A percentile compares a stretch with the other conserved stretches of the same genome.
Evolutionary conservation across 2,329 filamentous ascomycete species (phyloP).

Genomic region (Tolypocladium tropicale): DNA sequence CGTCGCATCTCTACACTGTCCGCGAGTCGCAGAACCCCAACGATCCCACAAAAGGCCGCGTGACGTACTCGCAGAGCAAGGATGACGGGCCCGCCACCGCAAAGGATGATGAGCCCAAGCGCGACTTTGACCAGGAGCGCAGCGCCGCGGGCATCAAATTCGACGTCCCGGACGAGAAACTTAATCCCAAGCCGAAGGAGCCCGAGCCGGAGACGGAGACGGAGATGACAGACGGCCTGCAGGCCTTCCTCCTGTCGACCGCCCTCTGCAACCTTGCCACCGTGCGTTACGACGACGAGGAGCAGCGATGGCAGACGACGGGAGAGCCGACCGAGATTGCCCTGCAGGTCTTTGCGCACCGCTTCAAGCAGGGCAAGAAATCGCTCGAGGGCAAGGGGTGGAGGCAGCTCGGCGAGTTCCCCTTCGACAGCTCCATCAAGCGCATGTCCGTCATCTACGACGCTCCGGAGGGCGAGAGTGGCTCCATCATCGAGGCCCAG

Average conservation of each 20-base stretch:
- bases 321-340: conserved; percentile 69
- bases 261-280: conserved; percentile 58
- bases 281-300: conserved; percentile 43
- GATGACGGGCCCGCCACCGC: conserved; percentile 20
- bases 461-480: conserved; percentile 28
- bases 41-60: conserved; percentile 48
- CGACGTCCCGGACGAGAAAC: conserved; percentile 49
- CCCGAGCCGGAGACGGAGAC: conserved; percentile 26
- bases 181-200: conserved; percentile 24
- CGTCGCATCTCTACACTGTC: conserved; percentile 47
- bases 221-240: conserved; percentile 38
- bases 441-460: conserved; percentile 70
- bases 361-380: conserved; percentile 52
- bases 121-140: conserved; percentile 50
- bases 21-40: conserved; percentile 49
- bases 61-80: conserved; percentile 33
- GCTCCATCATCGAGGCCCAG: conserved; percentile 25
- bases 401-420: conserved; percentile 59
- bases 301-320: conserved; percentile 52
- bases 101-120: conserved; percentile 30
- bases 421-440: conserved; percentile 72
- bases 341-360: conserved; percentile 63
- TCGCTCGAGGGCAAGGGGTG: conserved; percentile 41
- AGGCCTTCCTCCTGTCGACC: conserved; percentile 41
- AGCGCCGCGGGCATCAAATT: conserved; percentile 51